phyloP scores from a whole-genome alignment of 345 rosid genomes.

The Eucalyptus cladocalyx region DNA sequence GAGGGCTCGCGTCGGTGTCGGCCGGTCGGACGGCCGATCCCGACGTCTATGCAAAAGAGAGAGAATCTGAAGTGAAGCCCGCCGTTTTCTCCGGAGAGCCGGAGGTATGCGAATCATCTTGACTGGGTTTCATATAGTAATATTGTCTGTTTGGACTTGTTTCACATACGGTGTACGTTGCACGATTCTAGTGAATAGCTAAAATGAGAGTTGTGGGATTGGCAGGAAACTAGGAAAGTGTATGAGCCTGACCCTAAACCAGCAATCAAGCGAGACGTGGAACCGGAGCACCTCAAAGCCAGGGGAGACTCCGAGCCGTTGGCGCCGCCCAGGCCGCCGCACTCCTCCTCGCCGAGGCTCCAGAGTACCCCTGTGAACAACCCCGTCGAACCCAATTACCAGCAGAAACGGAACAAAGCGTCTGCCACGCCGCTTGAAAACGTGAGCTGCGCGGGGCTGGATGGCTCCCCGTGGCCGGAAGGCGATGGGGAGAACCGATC shows the following conservation, averaged over 20 bases:
- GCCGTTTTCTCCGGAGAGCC: conserved; percentile 27
- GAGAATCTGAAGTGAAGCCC: conserved; percentile 28
- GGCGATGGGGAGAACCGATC: neutral
- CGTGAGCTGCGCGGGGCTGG: conserved; percentile 41
- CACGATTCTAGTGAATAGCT: neutral
- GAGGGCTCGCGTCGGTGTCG: conserved; percentile 8
- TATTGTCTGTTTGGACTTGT: neutral
- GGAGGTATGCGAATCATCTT: conserved; percentile 8
- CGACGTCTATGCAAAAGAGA: conserved; percentile 11
- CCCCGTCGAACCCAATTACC: conserved; percentile 28
- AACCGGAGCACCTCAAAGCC: neutral
- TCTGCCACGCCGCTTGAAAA: neutral
- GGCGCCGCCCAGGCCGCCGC: conserved; percentile 26
- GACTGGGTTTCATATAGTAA: neutral
- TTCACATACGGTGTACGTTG: neutral
- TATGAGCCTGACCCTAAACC: conserved; percentile 26
- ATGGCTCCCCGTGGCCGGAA: conserved; percentile 41
- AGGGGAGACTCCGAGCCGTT: conserved; percentile 18
- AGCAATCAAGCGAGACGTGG: neutral
- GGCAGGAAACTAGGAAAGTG: conserved; percentile 20
- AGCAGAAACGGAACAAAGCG: conserved; percentile 27
- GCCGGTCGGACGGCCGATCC: conserved; percentile 33
- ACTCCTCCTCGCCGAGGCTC: conserved; percentile 21
- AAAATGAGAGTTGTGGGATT: neutral
- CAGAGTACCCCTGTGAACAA: conserved; percentile 24